phyloP scores from a whole-genome alignment of 345 rosid genomes.

The Camelina laxa region DNA sequence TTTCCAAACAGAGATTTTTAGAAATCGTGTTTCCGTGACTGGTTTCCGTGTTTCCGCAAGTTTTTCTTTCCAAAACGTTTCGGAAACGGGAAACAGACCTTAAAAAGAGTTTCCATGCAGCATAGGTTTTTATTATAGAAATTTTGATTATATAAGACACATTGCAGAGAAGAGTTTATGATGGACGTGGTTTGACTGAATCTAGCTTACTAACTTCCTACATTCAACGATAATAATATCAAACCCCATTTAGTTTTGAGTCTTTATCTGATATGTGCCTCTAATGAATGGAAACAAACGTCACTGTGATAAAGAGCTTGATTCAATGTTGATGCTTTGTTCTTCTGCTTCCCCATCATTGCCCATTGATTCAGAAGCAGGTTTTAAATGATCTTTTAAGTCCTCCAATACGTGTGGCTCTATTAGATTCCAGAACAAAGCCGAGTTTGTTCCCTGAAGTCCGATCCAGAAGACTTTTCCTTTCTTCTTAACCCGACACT shows the following conservation, averaged over 20 bases:
- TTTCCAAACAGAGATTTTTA: no score
- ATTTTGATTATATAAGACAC: no score
- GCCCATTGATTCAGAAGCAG: slow-evolving; percentile 21
- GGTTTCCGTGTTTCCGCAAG: no score
- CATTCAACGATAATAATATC: no score
- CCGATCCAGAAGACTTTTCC: slow-evolving; percentile 83
- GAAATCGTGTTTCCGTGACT: no score
- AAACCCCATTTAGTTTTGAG: neutral
- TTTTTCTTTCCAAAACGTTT: no score
- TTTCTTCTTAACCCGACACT: slow-evolving; percentile 75
- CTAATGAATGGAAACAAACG: neutral
- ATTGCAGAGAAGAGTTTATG: no score
- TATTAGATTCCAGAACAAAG: slow-evolving; percentile 68
- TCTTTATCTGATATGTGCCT: neutral
- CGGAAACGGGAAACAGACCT: no score
- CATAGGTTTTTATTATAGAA: no score
- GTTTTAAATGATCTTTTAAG: slow-evolving; percentile 51
- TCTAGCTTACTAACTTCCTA: no score
- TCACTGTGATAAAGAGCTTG: slow-evolving; percentile 13
- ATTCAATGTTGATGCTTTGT: slow-evolving; percentile 34
- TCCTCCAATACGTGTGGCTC: slow-evolving; percentile 66
- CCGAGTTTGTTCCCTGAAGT: slow-evolving; percentile 64
- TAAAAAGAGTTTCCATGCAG: no score
- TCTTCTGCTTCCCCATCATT: slow-evolving; percentile 34
- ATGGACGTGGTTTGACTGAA: neutral